Evolutionary conservation across 169 alveolate genomes (phyloP), one percentile per base, ranked within the genome.

Genomic region (Plasmodium fragile): DNA sequence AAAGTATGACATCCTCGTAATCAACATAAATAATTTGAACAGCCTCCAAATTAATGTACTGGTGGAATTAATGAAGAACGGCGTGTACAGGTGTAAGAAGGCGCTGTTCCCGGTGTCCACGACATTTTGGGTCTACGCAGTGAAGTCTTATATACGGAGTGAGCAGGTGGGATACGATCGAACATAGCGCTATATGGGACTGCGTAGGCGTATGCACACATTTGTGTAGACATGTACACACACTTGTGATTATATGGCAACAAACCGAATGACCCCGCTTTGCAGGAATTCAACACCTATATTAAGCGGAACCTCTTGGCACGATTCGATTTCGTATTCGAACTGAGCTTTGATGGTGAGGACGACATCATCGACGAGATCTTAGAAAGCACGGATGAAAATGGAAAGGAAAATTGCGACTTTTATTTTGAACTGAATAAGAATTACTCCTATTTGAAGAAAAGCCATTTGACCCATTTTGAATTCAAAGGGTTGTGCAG

Each of bases 271-370:
- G n/a, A 7, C 36, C 36, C 75, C 28, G 18, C n/a, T n/a, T 45
- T 80, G 28, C 82, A 87, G 93, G 93, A 87, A 25, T 78, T 87
- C 72, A 78, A 87, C 71, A 36, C 80, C 8, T 87, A 87, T 41
- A 78, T 87, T 5, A 75, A 77, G 70, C 82, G 72, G 11, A 78
- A 87, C 52, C 71, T 87, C 32, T 32, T 87, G 49, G 93, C 93
- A 6, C 93, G 93, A 13, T 87, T 87, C 81, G 93, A 87, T 30
- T 87, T 87, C 28, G 28, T 87, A 43, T 87, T 87, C 71, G 93
- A 87, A 41, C 90, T 87, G 13, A 41, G 82, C 22, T 87, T 87
- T 78, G 93, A 65, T 77, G 78, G 65, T 11, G 93, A 77, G 25
- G 93, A 87, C 11, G 93, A 87, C 18, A 28, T 87, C 30, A 87